phyloP scores from a whole-genome alignment of 495 filamentous ascomycete genomes.

The Annulohypoxylon nitens region DNA sequence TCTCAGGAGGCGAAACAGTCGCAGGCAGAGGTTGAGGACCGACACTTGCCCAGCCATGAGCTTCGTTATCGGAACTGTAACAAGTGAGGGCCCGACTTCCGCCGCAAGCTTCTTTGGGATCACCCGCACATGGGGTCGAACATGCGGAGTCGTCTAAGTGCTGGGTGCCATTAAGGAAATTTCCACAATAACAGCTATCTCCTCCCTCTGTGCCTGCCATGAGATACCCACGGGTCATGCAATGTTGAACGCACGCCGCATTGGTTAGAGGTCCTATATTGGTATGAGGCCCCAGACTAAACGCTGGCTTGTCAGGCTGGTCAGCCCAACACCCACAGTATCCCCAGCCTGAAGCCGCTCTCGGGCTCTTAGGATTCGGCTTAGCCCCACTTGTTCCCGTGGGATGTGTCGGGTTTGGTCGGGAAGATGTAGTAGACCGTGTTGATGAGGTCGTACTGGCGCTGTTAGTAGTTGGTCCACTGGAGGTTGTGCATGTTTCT shows the following conservation, averaged over 20 bases:
- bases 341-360: conserved; percentile 58
- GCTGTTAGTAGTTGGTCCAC: conserved; percentile 26
- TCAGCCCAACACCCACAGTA: conserved; percentile 71
- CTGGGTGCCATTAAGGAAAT: conserved; percentile 55
- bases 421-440: conserved; percentile 21
- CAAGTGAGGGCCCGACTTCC: conserved; percentile 59
- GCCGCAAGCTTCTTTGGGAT: conserved; percentile 60
- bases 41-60: conserved; percentile 50
- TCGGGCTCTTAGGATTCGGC: conserved; percentile 35
- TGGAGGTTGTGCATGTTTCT: conserved; percentile 31
- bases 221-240: conserved; percentile 61
- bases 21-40: conserved; percentile 45
- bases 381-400: conserved; percentile 11
- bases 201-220: conserved; percentile 76
- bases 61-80: conserved; percentile 55
- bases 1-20: conserved; percentile 40
- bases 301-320: conserved; percentile 62
- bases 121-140: conserved; percentile 61
- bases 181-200: conserved; percentile 75
- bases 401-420: conserved; percentile 12
- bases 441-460: conserved; percentile 31
- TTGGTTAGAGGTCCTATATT: conserved; percentile 66
- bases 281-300: conserved; percentile 61
- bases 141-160: conserved; percentile 60
- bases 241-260: conserved; percentile 70